A percentile compares a stretch with the other conserved stretches of the same genome.
Evolutionary conservation across 345 rosid genomes (phyloP).

Genomic region (Dimocarpus longan): DNA sequence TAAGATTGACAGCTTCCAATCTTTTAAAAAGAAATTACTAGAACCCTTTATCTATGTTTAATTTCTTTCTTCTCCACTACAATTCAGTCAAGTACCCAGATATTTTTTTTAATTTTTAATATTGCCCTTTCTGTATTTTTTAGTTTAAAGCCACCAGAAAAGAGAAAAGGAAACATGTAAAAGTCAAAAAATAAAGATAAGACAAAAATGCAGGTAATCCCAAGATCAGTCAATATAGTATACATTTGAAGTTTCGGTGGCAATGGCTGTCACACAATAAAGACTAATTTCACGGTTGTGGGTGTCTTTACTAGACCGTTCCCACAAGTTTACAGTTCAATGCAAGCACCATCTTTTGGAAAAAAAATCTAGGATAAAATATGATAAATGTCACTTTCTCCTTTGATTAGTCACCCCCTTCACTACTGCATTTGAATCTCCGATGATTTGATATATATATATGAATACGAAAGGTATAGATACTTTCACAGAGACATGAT

Average conservation of each 20-base stretch:
- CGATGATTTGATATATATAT: neutral
- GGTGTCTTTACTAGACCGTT: conserved; percentile 21
- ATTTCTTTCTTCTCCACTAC: neutral
- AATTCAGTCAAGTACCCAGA: neutral
- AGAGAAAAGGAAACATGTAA: neutral
- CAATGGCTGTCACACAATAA: conserved; percentile 21
- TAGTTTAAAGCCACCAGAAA: conserved; percentile 3
- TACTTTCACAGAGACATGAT: neutral
- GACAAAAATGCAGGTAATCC: conserved; percentile 14
- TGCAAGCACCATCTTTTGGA: conserved; percentile 3
- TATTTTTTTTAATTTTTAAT: neutral
- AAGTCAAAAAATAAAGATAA: conserved; percentile 8
- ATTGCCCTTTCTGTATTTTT: neutral
- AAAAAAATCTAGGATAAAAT: neutral
- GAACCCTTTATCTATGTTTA: neutral
- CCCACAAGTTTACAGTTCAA: conserved; percentile 9
- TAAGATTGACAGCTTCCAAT: conserved; percentile 5
- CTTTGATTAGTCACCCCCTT: neutral
- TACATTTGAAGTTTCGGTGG: neutral
- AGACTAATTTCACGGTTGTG: neutral
- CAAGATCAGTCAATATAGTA: neutral
- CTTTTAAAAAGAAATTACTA: neutral
- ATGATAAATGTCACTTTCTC: conserved; percentile 2
- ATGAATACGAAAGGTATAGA: neutral
- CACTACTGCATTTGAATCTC: neutral